These are phyloP conservation scores for Ophiocordyceps camponoti-saundersi DNA, from an alignment of 2,329 filamentous ascomycete genomes.

Conservation along the genomic window DNA sequence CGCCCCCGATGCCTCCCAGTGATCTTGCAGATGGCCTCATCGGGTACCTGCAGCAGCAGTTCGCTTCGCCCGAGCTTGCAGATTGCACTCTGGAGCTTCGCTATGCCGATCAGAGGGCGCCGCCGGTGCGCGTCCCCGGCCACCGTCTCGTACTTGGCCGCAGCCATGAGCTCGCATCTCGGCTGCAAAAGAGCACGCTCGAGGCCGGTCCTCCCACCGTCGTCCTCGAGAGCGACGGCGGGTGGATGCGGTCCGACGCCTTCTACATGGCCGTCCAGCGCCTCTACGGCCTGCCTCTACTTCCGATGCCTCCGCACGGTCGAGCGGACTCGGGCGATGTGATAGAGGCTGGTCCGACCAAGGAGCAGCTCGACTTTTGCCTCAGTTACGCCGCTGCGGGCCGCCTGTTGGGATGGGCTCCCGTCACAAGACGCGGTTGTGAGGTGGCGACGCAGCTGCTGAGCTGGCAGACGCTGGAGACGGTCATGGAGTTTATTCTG, in stretches of 20 bases:
- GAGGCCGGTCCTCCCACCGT: slow-evolving; percentile 14
- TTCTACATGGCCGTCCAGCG: slow-evolving; percentile 40
- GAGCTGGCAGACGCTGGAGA: slow-evolving; percentile 46
- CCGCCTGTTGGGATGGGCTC: slow-evolving; percentile 35
- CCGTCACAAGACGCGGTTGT: slow-evolving; percentile 38
- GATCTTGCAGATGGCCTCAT: slow-evolving; percentile 20
- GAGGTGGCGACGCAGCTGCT: slow-evolving; percentile 40
- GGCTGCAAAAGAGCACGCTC: slow-evolving; percentile 11
- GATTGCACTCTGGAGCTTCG: slow-evolving; percentile 30
- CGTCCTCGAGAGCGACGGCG: slow-evolving; percentile 30
- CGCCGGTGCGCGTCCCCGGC: slow-evolving; percentile 27
- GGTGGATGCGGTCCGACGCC: slow-evolving; percentile 35
- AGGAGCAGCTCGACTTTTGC: slow-evolving; percentile 34
- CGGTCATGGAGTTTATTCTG: slow-evolving; percentile 41
- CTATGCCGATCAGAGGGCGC: slow-evolving; percentile 20
- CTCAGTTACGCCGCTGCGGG: slow-evolving; percentile 50
- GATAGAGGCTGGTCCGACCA: slow-evolving; percentile 18
- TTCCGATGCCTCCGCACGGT: slow-evolving; percentile 16
- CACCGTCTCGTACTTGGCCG: slow-evolving; percentile 39
- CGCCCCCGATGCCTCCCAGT: slow-evolving; percentile 9
- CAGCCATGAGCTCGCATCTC: slow-evolving; percentile 18
- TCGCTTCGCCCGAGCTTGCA: slow-evolving; percentile 14
- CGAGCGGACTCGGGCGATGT: slow-evolving; percentile 13
- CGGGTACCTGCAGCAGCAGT: slow-evolving; percentile 20
- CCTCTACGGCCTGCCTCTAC: slow-evolving; percentile 36